Base-by-base conservation (phyloP, 2,329 filamentous ascomycete genomes). In the Paraphaeosphaeria minitans region DNA sequence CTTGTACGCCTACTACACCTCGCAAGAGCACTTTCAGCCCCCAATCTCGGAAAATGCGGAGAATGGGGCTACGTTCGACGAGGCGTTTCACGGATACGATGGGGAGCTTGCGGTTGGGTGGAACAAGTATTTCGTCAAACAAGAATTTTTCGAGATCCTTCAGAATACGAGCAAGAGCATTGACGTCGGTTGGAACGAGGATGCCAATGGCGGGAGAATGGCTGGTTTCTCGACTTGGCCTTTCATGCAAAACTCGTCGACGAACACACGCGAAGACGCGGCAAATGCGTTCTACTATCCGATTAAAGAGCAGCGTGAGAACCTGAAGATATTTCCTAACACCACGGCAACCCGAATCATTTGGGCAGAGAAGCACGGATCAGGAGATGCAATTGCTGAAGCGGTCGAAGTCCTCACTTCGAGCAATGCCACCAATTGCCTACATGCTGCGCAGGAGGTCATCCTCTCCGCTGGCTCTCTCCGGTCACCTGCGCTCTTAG, bases 231-330 rank as follows among this genome's bases (percentile, higher is more conserved):
- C 70, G 16, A 59, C 78, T 2, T 81, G 75, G 67, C 78, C 80
- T 1, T 74, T 72, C 62, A 83, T 79, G 1, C 55, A 81, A 16
- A 72, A 83, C 57, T 59, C 68, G 1, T 66, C 68, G 1, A 67
- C 69, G 16, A 70, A 77, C 59, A 69, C 79, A 12, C 76, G 81
- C 12, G 75, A 79, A 56, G 81, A 83, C 68, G 79, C 82, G 37
- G 81, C 79, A 4, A 71, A 80, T 16, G 79, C 80, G 4, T 83
- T 81, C 61, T 83, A 82, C 62, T 81, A 73, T 54, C 80, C 81
- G 1, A 66, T 79, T 56, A 69, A 61, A n/a, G 58, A 71, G 19
- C 53, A 62, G 45, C 70, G 81, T 46, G 49, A 68, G 2, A 84
- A 83, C 60, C 67, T 83, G 1, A 64, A 79, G 3, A 65, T 82